Evolutionary conservation across 176 grass and related monocot species (phyloP).

Genomic region (Oryza longistaminata): DNA sequence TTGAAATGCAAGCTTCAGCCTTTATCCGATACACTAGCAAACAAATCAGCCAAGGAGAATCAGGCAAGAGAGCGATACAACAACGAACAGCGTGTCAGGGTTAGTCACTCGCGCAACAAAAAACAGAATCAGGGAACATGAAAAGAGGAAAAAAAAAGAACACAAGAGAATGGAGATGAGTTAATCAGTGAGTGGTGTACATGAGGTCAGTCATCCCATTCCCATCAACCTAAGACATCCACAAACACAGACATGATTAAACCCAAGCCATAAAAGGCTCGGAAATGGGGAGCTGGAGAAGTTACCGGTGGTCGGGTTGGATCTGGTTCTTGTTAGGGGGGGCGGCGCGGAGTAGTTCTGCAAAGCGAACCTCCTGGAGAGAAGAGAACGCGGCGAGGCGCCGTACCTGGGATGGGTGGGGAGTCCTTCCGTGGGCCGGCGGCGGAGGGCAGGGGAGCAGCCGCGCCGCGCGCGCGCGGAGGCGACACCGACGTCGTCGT

Average conservation of each 20-base stretch:
- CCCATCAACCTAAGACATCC: slow-evolving; percentile 42
- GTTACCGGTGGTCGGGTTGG: no score
- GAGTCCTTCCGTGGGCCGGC: no score
- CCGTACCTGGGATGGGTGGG: no score
- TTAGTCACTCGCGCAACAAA: not conserved
- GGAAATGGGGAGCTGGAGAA: no score
- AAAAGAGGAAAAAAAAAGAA: no score
- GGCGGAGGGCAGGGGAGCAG: no score
- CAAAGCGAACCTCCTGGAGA: no score
- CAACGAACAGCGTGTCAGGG: not conserved
- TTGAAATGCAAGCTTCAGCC: slow-evolving; percentile 32
- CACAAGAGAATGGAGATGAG: not conserved
- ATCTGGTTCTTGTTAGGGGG: no score
- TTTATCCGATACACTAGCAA: slow-evolving; percentile 22
- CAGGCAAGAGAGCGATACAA: slow-evolving; percentile 15
- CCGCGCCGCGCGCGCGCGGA: no score
- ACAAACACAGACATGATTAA: not conserved
- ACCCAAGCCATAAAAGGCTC: not conserved
- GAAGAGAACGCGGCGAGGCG: no score
- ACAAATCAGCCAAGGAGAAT: slow-evolving; percentile 1
- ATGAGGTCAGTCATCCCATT: slow-evolving; percentile 38
- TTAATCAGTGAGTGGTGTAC: not conserved
- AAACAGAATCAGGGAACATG: not conserved
- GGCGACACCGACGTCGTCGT: no score
- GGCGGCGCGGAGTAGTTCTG: no score